Conservation (phyloP, 306 rosid species). For the Lablab purpureus region DNA sequence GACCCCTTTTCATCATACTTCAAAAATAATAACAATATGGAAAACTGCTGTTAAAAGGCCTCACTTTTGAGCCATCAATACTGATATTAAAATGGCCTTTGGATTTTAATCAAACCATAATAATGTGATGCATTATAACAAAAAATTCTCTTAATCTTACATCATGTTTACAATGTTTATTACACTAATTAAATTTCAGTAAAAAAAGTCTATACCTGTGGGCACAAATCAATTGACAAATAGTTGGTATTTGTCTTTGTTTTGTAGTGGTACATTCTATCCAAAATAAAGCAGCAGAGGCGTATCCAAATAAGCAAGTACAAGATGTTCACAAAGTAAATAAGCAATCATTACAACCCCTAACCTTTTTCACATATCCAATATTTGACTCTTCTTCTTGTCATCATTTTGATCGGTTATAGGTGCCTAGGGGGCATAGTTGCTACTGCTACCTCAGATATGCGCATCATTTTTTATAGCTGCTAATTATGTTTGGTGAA, state of each 20-base stretch:
- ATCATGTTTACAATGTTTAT: too few species aligned
- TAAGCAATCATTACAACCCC: neutral
- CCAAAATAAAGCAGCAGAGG: neutral
- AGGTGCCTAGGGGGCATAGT: neutral
- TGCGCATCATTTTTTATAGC: neutral
- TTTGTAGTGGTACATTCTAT: neutral
- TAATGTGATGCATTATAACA: too few species aligned
- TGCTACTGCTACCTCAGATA: neutral
- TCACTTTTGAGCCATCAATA: too few species aligned
- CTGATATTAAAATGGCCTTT: too few species aligned
- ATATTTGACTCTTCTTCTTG: neutral
- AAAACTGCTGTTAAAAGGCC: too few species aligned
- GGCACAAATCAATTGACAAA: neutral
- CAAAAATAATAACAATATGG: too few species aligned
- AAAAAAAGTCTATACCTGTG: neutral
- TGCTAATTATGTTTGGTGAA: neutral
- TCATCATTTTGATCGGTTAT: neutral
- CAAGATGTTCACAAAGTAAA: neutral
- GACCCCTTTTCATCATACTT: too few species aligned
- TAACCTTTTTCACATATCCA: neutral
- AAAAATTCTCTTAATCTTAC: too few species aligned
- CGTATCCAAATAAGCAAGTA: neutral
- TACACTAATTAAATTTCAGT: neutral
- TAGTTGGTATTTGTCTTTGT: neutral
- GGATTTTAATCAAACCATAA: too few species aligned